Base-by-base conservation (phyloP, 192 early-diverging fungal genomes). In the Backusella mclennaniae region DNA sequence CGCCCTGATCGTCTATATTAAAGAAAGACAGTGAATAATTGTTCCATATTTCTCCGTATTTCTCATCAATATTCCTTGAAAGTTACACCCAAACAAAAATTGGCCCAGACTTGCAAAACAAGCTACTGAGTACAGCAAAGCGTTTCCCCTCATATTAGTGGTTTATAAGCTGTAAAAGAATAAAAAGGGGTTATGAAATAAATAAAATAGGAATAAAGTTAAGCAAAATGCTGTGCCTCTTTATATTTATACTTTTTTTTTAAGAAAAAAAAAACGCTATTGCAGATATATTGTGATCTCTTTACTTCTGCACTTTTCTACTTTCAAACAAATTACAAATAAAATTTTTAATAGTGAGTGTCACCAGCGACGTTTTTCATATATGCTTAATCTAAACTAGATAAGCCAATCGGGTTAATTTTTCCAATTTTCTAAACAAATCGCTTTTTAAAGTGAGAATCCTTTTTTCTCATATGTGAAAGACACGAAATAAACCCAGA, bases 71-170 rank as follows among this genome's bases (percentile, higher is more conserved):
- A 33, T 33, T 33, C 33, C 33, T 3, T 3, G 33, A 33, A 33
- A 33, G 33, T 33, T 74, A 74, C 73, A 88, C 12, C 87, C 86
- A 71, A 87, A 88, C 12, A 88, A 77, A n/a, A 88, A 76, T 7
- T 86, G 85, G 35, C 87, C 86, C 59, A 88, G 79, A 6, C 84
- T 66, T 14, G 79, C 79, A 49, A 81, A 69, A 31, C 79, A 63
- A 6, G 73, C 78, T 7, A 80, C 78, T 11, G 52, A 73, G 26
- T 81, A 81, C 23, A 73, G n/a, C 12, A 76, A 63, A 23, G 53
- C 11, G 14, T 59, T 59, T 9, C 56, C 56, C 14, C 23, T 59
- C 56, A 59, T 59, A 59, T n/a, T 26, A 12, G 1, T 59, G n/a
- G 9, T 26, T 59, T 59, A 9, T 59, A 26, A 59, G 23, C 1